Conservation (phyloP, 1,284 basidiomycete species). For the Ganoderma meredithae region DNA sequence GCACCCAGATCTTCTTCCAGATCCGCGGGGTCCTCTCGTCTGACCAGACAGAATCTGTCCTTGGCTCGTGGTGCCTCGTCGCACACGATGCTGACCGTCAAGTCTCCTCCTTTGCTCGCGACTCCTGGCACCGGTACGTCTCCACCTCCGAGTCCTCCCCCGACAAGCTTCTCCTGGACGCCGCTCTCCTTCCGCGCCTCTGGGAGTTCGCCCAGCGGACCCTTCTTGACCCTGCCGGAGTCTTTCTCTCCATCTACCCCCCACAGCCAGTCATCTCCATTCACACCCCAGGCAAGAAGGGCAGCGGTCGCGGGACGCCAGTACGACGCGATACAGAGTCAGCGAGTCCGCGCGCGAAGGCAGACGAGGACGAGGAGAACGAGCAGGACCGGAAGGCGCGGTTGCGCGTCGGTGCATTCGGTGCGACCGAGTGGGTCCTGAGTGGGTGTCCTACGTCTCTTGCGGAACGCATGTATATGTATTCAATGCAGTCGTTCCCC, state of each 20-base stretch:
- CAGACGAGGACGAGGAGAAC: constrained; percentile 68
- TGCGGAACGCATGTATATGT: constrained; percentile 19
- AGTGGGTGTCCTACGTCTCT: constrained; percentile 50
- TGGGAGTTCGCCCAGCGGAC: constrained; percentile 61
- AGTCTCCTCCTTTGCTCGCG: constrained; percentile 59
- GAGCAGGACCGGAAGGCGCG: constrained; percentile 75
- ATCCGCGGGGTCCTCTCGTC: constrained; percentile 61
- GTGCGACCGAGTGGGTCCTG: constrained; percentile 70
- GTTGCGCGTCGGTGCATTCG: constrained; percentile 76
- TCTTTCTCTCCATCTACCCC: constrained; percentile 78
- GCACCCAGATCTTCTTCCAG: constrained; percentile 65
- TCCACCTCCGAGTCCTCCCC: constrained; percentile 29
- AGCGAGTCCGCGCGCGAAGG: constrained; percentile 44
- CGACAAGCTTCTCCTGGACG: constrained; percentile 49
- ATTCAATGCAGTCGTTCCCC: constrained; percentile 18
- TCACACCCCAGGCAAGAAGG: constrained; percentile 36
- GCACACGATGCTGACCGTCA: constrained; percentile 77
- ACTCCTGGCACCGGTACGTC: constrained; percentile 62
- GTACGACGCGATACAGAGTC: constrained; percentile 42
- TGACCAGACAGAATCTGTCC: constrained; percentile 70
- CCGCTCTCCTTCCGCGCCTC: constrained; percentile 43
- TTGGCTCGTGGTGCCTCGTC: constrained; percentile 85
- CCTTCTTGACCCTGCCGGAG: constrained; percentile 69
- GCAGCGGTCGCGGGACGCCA: constrained; percentile 44
- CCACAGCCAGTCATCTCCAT: constrained; percentile 48